phyloP scores from a whole-genome alignment of 2,329 filamentous ascomycete genomes.

The Fusarium zealandicum region DNA sequence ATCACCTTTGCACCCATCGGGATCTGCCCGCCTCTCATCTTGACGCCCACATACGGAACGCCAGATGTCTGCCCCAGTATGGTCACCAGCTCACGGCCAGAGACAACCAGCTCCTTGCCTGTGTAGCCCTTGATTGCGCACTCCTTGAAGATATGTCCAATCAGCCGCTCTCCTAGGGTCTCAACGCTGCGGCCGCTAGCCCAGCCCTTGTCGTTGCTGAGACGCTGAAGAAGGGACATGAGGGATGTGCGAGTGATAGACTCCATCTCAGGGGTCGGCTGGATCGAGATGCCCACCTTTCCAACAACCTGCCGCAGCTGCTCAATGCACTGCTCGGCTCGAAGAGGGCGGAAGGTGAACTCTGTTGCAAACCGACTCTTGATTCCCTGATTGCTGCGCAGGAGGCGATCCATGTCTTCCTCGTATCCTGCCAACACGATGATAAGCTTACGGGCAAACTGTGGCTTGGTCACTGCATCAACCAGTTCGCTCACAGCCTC shows the following conservation, averaged over 20 bases:
- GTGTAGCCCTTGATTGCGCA: conserved; percentile 45
- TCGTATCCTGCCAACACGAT: conserved; percentile 74
- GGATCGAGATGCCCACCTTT: conserved; percentile 42
- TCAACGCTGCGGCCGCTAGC: conserved; percentile 69
- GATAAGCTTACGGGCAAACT: conserved; percentile 65
- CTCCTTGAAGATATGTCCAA: conserved; percentile 50
- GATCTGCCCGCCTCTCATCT: conserved; percentile 34
- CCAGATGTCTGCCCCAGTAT: conserved; percentile 42
- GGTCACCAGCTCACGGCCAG: conserved; percentile 41
- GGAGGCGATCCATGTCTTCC: conserved; percentile 67
- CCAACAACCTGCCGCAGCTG: conserved; percentile 52
- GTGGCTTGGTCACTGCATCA: conserved; percentile 60
- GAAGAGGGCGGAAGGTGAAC: conserved; percentile 61
- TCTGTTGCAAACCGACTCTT: conserved; percentile 69
- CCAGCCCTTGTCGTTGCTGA: conserved; percentile 60
- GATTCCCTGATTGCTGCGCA: conserved; percentile 67
- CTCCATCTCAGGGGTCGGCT: conserved; percentile 37
- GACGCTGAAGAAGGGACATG: conserved; percentile 48
- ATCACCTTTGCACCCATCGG: conserved; percentile 46
- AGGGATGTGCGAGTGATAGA: conserved; percentile 39
- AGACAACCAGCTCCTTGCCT: conserved; percentile 38
- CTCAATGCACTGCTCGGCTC: conserved; percentile 53
- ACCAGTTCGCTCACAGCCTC: conserved; percentile 62
- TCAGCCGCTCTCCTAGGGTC: conserved; percentile 60
- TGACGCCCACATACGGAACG: conserved; percentile 36